Conservation (phyloP, 1,284 basidiomycete species). For the Malassezia globosa region DNA sequence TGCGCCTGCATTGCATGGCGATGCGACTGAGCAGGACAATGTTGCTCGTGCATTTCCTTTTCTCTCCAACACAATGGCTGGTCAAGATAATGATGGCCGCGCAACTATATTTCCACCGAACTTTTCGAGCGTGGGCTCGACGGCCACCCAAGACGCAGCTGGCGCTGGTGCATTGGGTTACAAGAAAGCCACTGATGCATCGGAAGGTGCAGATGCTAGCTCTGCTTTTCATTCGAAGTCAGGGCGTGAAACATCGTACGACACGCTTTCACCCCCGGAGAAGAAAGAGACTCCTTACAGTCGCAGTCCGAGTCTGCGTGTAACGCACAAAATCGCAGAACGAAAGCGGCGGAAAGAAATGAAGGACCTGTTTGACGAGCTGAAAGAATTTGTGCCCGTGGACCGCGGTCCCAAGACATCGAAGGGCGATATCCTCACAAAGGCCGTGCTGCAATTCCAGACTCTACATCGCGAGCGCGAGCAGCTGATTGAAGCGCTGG, state of each 20-base stretch:
- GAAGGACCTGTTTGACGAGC: conserved; percentile 46
- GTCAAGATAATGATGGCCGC: conserved; percentile 13
- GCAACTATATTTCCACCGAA: conserved; percentile 15
- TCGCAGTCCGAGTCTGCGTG: conserved; percentile 38
- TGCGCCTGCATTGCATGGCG: conserved; percentile 12
- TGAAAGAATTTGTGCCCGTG: conserved; percentile 38
- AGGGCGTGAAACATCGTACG: conserved; percentile 13
- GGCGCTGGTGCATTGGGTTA: conserved; percentile 1
- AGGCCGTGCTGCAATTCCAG: conserved; percentile 21
- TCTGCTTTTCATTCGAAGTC: conserved; percentile 12
- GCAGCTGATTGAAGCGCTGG: conserved; percentile 18
- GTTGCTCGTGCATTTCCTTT: conserved; percentile 18
- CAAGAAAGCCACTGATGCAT: conserved; percentile 9
- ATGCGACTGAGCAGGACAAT: conserved; percentile 13
- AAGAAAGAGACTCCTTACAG: conserved; percentile 42
- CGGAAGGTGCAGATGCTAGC: background rate
- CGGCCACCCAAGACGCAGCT: background rate
- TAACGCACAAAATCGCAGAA: conserved; percentile 45
- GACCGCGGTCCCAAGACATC: conserved; percentile 41
- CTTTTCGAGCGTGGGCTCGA: conserved; percentile 7
- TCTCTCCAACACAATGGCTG: conserved; percentile 14
- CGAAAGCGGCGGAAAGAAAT: conserved; percentile 44
- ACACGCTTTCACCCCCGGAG: conserved; percentile 20
- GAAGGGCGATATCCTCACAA: conserved; percentile 44
- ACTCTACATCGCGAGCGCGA: conserved; percentile 19